Evolutionary conservation across 2,329 filamentous ascomycete species (phyloP), one percentile per base, ranked within the genome.

Genomic region (Lithohypha guttulata): DNA sequence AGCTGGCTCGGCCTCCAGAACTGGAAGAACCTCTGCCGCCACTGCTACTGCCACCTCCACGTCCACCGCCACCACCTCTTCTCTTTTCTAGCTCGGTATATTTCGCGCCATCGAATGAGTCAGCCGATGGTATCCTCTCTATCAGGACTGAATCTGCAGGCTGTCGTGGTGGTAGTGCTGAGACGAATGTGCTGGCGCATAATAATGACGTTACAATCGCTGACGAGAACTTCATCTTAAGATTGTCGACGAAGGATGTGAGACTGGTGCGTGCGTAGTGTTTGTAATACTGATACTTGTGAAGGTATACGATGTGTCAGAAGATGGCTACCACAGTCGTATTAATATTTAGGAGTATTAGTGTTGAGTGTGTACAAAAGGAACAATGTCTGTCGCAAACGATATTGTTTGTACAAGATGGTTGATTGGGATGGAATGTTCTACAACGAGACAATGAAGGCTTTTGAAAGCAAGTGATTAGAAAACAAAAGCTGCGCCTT

Each of bases 51-150:
- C 36, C 30, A 21, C 43, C 37, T n/a, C 41, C 34, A 8, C 15
- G 4, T 15, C 29, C 33, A 13, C 41, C 40, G n/a, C 34, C 28
- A 13, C 46, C 42, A 25, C 51, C 51, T 44, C 49, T 49, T 31
- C 51, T 49, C 42, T 51, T 53, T 25, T 50, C 48, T 15, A 53
- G 40, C 3, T 41, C 21, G 23, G 39, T 37, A 36, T 40, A 48
- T 15, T 19, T 9, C 3, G 26, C 13, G 6, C 10, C 7, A 17
- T 40, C 30, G 15, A 40, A 26, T 6, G 33, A 25, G 20, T 26
- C 19, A 11, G 7, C 37, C 3, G 37, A n/a, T 6, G 34, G 26
- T 21, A 13, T 38, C 4, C 34, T 13, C 21, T 8, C 5, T 23
- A 26, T 18, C 9, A 38, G 27, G 15, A 17, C 13, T 8, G n/a